Evolutionary conservation across 768 basidiomycete genomes (phyloP).

Genomic region (Suillus weaverae): DNA sequence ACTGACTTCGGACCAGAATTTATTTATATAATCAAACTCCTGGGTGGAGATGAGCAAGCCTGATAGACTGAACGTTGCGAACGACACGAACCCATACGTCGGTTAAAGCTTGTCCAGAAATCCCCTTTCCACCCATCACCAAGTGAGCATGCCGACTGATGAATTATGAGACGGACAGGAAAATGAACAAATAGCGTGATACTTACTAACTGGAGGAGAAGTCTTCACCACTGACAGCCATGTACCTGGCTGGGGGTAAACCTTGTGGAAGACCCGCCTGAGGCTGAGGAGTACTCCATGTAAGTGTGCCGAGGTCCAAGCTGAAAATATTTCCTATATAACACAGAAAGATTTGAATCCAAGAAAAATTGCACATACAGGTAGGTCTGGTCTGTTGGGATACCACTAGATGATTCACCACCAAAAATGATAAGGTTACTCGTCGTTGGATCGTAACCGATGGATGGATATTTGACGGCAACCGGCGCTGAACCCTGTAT

Average conservation of each 20-base stretch:
- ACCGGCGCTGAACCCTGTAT: constrained; percentile 55
- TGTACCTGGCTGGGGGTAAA: constrained; percentile 62
- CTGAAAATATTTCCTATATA: constrained; percentile 33
- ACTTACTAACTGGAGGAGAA: constrained; percentile 82
- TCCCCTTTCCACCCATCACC: constrained; percentile 67
- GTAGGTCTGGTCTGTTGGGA: constrained; percentile 64
- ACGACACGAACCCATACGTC: constrained; percentile 69
- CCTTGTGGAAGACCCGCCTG: constrained; percentile 45
- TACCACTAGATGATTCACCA: constrained; percentile 66
- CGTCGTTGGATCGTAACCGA: constrained; percentile 53
- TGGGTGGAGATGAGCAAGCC: constrained; percentile 29
- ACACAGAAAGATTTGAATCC: constrained; percentile 8
- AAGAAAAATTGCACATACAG: constrained; percentile 45
- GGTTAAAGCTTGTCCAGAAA: constrained; percentile 51
- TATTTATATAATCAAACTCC: constrained; percentile 75
- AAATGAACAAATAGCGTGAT: constrained; percentile 9
- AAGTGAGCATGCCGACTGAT: constrained; percentile 72
- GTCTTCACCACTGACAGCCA: constrained; percentile 65
- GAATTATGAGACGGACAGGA: constrained; percentile 18
- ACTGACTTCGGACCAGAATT: constrained; percentile 71
- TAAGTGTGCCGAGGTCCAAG: constrained; percentile 58
- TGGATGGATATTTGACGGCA: constrained; percentile 68
- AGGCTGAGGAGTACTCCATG: constrained; percentile 60
- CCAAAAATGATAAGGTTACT: constrained; percentile 72
- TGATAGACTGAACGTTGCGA: neutral